Base-by-base conservation (phyloP, 192 early-diverging fungal species). In the Lobosporangium transversale region DNA sequence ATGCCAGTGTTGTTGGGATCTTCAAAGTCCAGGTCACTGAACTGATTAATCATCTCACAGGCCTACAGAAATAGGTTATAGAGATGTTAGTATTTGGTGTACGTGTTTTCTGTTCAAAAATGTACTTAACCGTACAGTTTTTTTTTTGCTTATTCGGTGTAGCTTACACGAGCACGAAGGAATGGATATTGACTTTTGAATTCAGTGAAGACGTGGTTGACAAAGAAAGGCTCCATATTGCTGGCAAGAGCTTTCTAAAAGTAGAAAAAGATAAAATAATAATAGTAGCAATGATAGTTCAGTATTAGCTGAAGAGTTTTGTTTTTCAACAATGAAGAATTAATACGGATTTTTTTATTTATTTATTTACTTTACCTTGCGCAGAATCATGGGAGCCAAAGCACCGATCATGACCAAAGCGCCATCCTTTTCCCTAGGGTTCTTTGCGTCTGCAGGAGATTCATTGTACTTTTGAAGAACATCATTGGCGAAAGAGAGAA, bases 141-240 rank as follows among this genome's bases (percentile, higher is more conserved):
- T n/a, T n/a, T n/a, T n/a, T n/a, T n/a, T n/a, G n/a, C n/a, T n/a
- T n/a, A n/a, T n/a, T n/a, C n/a, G n/a, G n/a, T n/a, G n/a, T n/a
- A n/a, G 68, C 89, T 73, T 59, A 89, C 93, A 42, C 94, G 87
- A 10, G 92, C 90, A 21, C 95, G 85, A 68, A 99, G 82, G 81
- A 90, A 98, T 5, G 86, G 89, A 62, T 89, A 87, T 30, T 85
- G 87, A 74, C 92, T 95, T 69, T 85, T 89, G 81, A 99, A 93
- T 66, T 98, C 96, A 11, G 96, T 92, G 55, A 97, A 87, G 31
- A 99, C 91, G 54, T 97, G 91, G 27, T 85, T 85, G 15, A 91
- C 87, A 73, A 98, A 84, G 78, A 98, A 95, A 10, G 83, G 81
- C 55, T 96, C 94, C 82, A 99, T 93, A 61, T 91, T 87, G 57